Conservation (phyloP, 2,329 filamentous ascomycete genomes). For the Colletotrichum liriopes region DNA sequence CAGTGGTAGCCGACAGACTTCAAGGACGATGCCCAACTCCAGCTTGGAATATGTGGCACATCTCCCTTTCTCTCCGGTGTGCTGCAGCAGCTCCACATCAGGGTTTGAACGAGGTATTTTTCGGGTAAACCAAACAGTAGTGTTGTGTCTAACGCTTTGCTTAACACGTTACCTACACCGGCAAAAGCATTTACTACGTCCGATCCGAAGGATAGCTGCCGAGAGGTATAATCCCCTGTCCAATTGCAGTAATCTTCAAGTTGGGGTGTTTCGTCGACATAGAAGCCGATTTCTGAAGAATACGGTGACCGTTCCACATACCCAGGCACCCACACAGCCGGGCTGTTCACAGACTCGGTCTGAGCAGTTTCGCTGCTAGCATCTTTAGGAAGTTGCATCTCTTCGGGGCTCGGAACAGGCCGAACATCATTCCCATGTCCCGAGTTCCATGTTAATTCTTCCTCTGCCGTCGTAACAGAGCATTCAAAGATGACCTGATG, state of each 20-base stretch:
- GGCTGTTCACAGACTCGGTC: background rate
- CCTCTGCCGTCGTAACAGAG: background rate
- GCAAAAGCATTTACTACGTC: background rate
- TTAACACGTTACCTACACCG: background rate
- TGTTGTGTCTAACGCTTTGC: background rate
- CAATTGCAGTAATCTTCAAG: background rate
- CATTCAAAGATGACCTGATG: background rate
- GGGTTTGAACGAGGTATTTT: background rate
- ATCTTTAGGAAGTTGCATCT: too few relatives aligned
- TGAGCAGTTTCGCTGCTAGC: too few relatives aligned
- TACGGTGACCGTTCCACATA: background rate
- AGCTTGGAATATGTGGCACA: background rate
- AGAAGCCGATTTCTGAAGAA: background rate
- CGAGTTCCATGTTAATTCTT: background rate
- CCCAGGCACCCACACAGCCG: background rate
- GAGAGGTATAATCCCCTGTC: background rate
- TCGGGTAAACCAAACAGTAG: background rate
- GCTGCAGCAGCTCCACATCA: background rate
- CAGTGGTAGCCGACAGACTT: background rate
- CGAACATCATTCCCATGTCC: background rate
- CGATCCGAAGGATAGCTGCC: background rate
- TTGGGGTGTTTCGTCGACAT: background rate
- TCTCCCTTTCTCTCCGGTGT: background rate
- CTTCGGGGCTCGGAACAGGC: too few relatives aligned
- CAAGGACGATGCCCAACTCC: background rate